Evolutionary conservation across 73 alveolate genomes (phyloP).

Genomic region (Paramecium pentaurelia): DNA sequence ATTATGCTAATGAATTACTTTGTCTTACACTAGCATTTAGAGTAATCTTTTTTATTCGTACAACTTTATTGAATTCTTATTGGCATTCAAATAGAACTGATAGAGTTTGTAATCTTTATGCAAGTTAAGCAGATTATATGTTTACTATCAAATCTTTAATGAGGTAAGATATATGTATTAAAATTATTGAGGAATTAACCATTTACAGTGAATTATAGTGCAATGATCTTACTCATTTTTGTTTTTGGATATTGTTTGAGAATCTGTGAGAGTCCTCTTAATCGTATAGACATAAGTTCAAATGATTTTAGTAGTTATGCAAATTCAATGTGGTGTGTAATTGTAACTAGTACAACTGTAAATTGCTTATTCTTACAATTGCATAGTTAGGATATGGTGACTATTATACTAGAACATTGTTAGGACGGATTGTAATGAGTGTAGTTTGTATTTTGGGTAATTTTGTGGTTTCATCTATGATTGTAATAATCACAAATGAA

Average conservation of each 20-base stretch:
- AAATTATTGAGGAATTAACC: slow-evolving; percentile 51
- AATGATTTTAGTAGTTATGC: slow-evolving; percentile 55
- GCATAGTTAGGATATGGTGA: slow-evolving; percentile 92
- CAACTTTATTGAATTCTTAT: slow-evolving; percentile 58
- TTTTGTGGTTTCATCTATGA: slow-evolving; percentile 87
- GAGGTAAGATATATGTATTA: not conserved
- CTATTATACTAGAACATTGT: slow-evolving; percentile 89
- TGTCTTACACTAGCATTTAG: slow-evolving; percentile 58
- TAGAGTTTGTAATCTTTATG: slow-evolving; percentile 79
- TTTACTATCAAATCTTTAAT: slow-evolving; percentile 73
- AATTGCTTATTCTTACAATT: not conserved
- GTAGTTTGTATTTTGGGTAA: slow-evolving; percentile 94
- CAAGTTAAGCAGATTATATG: slow-evolving; percentile 71
- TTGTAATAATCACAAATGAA: slow-evolving; percentile 81
- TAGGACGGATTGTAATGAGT: slow-evolving; percentile 89
- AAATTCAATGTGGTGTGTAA: slow-evolving; percentile 93
- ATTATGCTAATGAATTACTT: slow-evolving; percentile 67
- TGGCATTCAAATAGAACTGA: slow-evolving; percentile 73
- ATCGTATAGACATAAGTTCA: not conserved
- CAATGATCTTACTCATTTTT: slow-evolving; percentile 63
- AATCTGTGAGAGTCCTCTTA: slow-evolving; percentile 72
- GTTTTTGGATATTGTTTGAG: slow-evolving; percentile 69
- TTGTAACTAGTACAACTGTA: slow-evolving; percentile 92
- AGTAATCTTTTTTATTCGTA: slow-evolving; percentile 66
- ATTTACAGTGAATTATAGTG: slow-evolving; percentile 52